These are phyloP conservation scores for Nephelium lappaceum DNA, from an alignment of 345 rosid genomes.

Conservation along the genomic window DNA sequence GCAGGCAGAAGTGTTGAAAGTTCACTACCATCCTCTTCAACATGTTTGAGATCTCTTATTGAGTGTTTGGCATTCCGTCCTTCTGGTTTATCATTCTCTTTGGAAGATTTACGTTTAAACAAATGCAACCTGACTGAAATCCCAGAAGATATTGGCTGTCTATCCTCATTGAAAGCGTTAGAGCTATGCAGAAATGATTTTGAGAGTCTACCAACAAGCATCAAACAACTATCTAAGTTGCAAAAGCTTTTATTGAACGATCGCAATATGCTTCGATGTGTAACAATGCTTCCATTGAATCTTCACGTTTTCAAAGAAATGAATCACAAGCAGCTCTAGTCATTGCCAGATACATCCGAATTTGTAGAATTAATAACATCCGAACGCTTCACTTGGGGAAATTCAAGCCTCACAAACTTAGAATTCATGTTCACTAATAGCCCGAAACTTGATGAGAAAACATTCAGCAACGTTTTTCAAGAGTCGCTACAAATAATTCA, in stretches of 20 bases:
- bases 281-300: slow-evolving; percentile 14
- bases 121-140: not conserved
- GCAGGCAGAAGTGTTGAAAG: not conserved
- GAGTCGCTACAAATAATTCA: not conserved
- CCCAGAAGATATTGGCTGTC: not conserved
- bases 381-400: not conserved
- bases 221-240: not conserved
- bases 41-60: too few species aligned
- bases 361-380: not conserved
- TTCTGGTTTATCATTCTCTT: too few species aligned
- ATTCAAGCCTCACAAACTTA: not conserved
- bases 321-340: not conserved
- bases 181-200: not conserved
- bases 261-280: slow-evolving; percentile 1
- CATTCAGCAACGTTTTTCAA: not conserved
- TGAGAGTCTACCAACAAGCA: slow-evolving; percentile 8
- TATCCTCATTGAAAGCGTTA: not conserved
- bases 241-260: not conserved
- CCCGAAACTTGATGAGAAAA: not conserved
- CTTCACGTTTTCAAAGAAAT: not conserved
- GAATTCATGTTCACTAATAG: not conserved
- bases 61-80: too few species aligned
- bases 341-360: not conserved
- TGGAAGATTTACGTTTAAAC: not conserved
- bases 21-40: not conserved